Base-by-base conservation (phyloP, 257 asterid species). In the Hygrophila difformis region DNA sequence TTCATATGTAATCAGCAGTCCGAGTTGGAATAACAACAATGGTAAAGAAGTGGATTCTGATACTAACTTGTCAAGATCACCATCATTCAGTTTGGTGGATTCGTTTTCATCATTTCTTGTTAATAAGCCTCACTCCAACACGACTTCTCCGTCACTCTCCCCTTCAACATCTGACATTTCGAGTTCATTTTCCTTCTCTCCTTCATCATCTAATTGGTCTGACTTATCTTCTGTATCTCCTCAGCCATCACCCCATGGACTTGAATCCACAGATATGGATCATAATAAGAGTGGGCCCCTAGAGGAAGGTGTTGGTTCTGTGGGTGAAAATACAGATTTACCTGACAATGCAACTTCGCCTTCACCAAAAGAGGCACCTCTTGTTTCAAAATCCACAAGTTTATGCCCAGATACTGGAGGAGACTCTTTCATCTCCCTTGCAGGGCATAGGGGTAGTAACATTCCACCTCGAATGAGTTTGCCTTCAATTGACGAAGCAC, bases 151-250 rank as follows among this genome's bases (percentile, higher is more conserved):
- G 1, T 70, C 81, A 14, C 71, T 75, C 51, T 89, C 96, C n/a
- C 94, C 98, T 45, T 75, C 94, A 39, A 69, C 75, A 22, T 79
- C 95, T 45, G 95, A 81, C 59, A 71, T 67, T 61, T 73, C 93
- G 15, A 73, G 94, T 55, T 81, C 92, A 12, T 85, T 82, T 70
- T 74, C 83, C 53, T 74, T 78, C 67, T 85, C 94, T 0, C 98
- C 94, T 42, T 75, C 96, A 5, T 85, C 96, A 15, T 84, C 97
- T 61, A 75, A 82, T 69, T 82, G 81, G 87, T 85, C 94, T 7
- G 91, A 89, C 68, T 60, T 72, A 56, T 69, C 92, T 12, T 69
- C 64, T 58, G 57, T 64, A 21, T 72, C 97, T 20, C 75, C 92
- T 51, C 88, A 71, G 55, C 85, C 86, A 21, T 78, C 95, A 10